Base-by-base conservation (phyloP, 805 yeast genomes). In the Priceomyces fermenticarens region DNA sequence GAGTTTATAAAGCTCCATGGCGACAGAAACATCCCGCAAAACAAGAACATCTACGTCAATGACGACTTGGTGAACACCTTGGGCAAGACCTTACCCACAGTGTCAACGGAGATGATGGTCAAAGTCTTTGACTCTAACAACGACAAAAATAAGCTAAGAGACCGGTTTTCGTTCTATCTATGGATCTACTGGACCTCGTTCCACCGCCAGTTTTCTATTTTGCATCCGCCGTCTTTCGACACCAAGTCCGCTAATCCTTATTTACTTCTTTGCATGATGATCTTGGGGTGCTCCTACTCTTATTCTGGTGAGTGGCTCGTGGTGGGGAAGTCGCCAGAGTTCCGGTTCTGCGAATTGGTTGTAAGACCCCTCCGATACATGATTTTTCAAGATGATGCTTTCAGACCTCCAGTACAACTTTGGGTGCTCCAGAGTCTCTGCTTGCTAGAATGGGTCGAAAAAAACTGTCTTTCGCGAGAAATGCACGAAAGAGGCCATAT, bases 401-500 rank as follows among this genome's bases (percentile, higher is more conserved):
- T 86, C 56, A 78, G 76, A 42, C 83, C 95, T 1, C 96, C 96
- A 0, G 83, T 88, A 0, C 73, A 73, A 46, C 65, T 84, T 7
- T 88, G 90, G 83, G 77, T 88, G 8, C 70, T 88, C 36, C 96
- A 88, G 58, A 72, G 87, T 49, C 68, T 88, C 46, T 60, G 85
- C 41, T 57, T 88, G 46, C 58, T 88, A n/a, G 96, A 88, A 54
- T 80, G 82, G 63, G 82, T 80, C 54, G 96, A 88, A 57, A 85
- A 88, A 63, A 75, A 83, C 44, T 81, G 84, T 49, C 70, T 88
- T 0, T 75, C 78, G 34, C 66, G 96, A 51, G 64, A 66, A 31
- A 60, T 85, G 51, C 96, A 88, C 57, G 96, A 88, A 62, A 63
- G 96, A 36, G 85, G 88, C 0, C 91, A 84, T 59, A 65, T 88